Conservation (phyloP, 495 filamentous ascomycete genomes). For the Hyaloscypha variabilis region DNA sequence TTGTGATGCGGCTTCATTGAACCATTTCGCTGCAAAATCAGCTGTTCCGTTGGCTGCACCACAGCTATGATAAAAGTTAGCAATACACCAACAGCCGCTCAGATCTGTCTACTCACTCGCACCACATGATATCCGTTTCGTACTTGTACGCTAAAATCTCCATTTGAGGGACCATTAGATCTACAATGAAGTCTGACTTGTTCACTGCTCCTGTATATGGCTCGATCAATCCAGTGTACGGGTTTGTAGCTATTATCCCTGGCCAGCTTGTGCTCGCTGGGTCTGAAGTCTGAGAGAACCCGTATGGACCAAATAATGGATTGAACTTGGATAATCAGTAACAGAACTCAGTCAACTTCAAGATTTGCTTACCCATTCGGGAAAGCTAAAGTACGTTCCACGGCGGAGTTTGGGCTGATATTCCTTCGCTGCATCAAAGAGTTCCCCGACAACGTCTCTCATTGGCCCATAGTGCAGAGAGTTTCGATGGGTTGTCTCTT, state of each 20-base stretch:
- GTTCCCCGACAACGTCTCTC: slow-evolving; percentile 38
- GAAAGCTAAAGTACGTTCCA: slow-evolving; percentile 55
- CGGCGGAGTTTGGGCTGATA: slow-evolving; percentile 53
- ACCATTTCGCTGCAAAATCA: slow-evolving; percentile 50
- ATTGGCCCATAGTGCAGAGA: slow-evolving; percentile 47
- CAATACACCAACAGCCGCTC: no score
- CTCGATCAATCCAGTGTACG: slow-evolving; percentile 44
- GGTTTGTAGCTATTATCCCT: slow-evolving; percentile 37
- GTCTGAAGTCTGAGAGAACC: slow-evolving; percentile 21
- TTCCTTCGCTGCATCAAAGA: slow-evolving; percentile 51
- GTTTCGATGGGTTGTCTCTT: slow-evolving; percentile 47
- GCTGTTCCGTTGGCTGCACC: slow-evolving; percentile 53
- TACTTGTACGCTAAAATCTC: slow-evolving; percentile 47
- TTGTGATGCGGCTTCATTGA: slow-evolving; percentile 39
- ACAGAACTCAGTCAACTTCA: neutral
- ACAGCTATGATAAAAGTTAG: neutral
- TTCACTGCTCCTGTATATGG: slow-evolving; percentile 45
- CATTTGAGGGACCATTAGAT: slow-evolving; percentile 56
- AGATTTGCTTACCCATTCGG: slow-evolving; percentile 45
- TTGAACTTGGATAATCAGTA: slow-evolving; percentile 37
- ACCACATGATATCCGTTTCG: slow-evolving; percentile 61
- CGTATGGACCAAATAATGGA: slow-evolving; percentile 50
- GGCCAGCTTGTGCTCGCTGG: slow-evolving; percentile 16
- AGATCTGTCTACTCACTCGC: slow-evolving; percentile 34
- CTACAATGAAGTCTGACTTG: slow-evolving; percentile 46